Percentiles rank a stretch among this genome's conserved stretches.
phyloP scores from a whole-genome alignment of 495 filamentous ascomycete species.

The Talaromyces stipitatus region DNA sequence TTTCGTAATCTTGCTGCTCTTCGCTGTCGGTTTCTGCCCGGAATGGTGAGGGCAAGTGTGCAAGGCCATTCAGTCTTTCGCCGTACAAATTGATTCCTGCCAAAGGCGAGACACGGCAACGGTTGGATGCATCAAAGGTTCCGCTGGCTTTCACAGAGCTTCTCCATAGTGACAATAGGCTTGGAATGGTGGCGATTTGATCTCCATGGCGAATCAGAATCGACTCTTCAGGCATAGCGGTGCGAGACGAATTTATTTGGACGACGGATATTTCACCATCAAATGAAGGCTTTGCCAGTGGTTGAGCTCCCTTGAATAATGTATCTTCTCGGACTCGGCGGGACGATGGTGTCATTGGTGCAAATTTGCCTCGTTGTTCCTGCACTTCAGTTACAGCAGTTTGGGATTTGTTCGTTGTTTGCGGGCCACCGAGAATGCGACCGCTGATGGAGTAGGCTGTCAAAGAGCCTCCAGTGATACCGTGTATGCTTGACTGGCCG shows the following conservation, averaged over 20 bases:
- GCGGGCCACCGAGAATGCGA: slow-evolving; percentile 43
- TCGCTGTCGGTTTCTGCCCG: slow-evolving; percentile 20
- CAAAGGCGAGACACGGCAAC: slow-evolving; percentile 35
- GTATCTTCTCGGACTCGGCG: slow-evolving; percentile 51
- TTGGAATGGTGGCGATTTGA: slow-evolving; percentile 53
- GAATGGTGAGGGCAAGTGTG: slow-evolving; percentile 39
- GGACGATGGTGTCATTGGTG: slow-evolving; percentile 80
- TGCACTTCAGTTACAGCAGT: slow-evolving; percentile 26
- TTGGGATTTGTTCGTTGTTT: slow-evolving; percentile 20
- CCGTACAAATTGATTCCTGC: slow-evolving; percentile 53
- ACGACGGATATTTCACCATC: slow-evolving; percentile 62
- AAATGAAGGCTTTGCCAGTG: slow-evolving; percentile 22
- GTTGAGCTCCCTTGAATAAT: slow-evolving; percentile 39
- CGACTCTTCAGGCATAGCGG: slow-evolving; percentile 51
- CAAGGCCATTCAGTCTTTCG: slow-evolving; percentile 54
- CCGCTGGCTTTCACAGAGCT: slow-evolving; percentile 52
- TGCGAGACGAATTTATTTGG: slow-evolving; percentile 36
- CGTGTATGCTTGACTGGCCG: slow-evolving; percentile 45
- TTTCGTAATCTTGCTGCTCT: slow-evolving; percentile 44
- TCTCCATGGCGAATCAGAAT: slow-evolving; percentile 62
- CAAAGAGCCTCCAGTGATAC: slow-evolving; percentile 56
- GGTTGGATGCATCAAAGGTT: slow-evolving; percentile 42
- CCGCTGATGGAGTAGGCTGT: slow-evolving; percentile 64
- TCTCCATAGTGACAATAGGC: slow-evolving; percentile 60
- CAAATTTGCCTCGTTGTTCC: slow-evolving; percentile 50